Evolutionary conservation across 805 yeast genomes (phyloP).

Genomic region (Phaffomyces antillensis): DNA sequence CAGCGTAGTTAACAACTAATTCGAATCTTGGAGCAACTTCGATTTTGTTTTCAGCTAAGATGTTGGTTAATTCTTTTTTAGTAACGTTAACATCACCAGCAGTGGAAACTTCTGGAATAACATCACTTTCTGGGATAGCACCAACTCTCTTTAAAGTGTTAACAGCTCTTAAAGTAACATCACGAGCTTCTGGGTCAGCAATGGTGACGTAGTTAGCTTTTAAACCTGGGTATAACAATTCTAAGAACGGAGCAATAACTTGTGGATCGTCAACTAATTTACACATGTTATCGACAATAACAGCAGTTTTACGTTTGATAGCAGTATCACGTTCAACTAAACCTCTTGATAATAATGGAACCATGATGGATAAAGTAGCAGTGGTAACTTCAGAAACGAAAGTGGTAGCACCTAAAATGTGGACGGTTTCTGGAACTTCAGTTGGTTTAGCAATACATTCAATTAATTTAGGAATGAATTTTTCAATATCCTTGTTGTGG

Average conservation of each 20-base stretch:
- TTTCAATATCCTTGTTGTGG: slow-evolving; percentile 99
- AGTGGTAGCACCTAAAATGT: slow-evolving; percentile 98
- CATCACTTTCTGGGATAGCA: slow-evolving; percentile 85
- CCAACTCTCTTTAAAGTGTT: slow-evolving; percentile 98
- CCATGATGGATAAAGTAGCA: slow-evolving; percentile 99
- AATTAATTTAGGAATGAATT: slow-evolving; percentile 96
- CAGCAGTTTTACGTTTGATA: slow-evolving; percentile 99
- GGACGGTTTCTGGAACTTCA: slow-evolving; percentile 98
- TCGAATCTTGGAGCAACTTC: slow-evolving; percentile 70
- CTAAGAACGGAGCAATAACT: slow-evolving; percentile 98
- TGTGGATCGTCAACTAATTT: slow-evolving; percentile 99
- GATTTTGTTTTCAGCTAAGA: slow-evolving; percentile 57
- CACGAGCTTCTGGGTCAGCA: slow-evolving; percentile 99
- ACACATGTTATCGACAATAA: slow-evolving; percentile 99
- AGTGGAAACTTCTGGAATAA: slow-evolving; percentile 93
- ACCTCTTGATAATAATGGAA: slow-evolving; percentile 98
- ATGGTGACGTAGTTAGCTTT: slow-evolving; percentile 90
- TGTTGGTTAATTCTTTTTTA: slow-evolving; percentile 68
- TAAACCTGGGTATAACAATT: slow-evolving; percentile 91
- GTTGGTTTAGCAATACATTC: slow-evolving; percentile 95
- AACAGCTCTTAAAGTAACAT: slow-evolving; percentile 94
- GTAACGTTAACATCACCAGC: slow-evolving; percentile 96
- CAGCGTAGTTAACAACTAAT: slow-evolving; percentile 71
- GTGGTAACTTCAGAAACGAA: slow-evolving; percentile 99
- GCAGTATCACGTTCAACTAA: slow-evolving; percentile 99